A percentile compares a stretch with the other conserved stretches of the same genome.
Conservation (phyloP, 2,329 filamentous ascomycete species). For the Tolypocladium amazonense region DNA sequence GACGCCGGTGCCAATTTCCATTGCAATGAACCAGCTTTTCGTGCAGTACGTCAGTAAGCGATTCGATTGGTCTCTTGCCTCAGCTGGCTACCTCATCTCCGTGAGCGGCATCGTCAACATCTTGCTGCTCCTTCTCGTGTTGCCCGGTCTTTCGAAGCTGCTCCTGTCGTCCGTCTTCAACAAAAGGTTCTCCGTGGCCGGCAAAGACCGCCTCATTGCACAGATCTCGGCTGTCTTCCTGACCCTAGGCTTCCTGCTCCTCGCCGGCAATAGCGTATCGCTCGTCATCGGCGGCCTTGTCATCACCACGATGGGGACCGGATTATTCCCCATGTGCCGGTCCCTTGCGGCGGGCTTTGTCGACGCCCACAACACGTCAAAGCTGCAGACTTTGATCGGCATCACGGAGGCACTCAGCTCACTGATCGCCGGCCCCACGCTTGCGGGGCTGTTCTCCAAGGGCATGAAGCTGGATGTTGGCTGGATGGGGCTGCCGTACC, state of each 20-base stretch:
- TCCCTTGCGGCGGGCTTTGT: conserved; percentile 10
- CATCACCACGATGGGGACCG: conserved; percentile 10
- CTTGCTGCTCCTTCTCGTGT: conserved; percentile 4
- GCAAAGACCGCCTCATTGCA: conserved; percentile 14
- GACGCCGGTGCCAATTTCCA: conserved; percentile 6
- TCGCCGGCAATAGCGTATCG: conserved; percentile 7
- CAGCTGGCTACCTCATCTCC: conserved; percentile 12
- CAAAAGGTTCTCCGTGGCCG: conserved; percentile 6
- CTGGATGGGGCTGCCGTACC: conserved; percentile 16
- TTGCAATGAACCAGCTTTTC: conserved; percentile 8
- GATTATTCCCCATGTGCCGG: conserved; percentile 9
- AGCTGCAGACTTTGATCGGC: conserved; percentile 17
- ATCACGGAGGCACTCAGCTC: conserved; percentile 13
- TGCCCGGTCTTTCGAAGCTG: conserved; percentile 9
- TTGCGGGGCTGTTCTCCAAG: conserved; percentile 14
- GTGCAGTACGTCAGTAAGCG: conserved; percentile 15
- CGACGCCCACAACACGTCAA: conserved; percentile 10
- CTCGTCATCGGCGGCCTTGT: conserved; percentile 12
- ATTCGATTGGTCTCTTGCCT: conserved; percentile 11
- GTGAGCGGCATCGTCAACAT: conserved; percentile 11
- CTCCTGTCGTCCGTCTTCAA: neutral
- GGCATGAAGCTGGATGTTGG: conserved; percentile 11
- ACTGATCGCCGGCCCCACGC: conserved; percentile 12
- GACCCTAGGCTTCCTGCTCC: conserved; percentile 10
- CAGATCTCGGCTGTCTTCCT: conserved; percentile 11